These are phyloP conservation scores for Trichophyton benhamiae DNA, from an alignment of 2,329 filamentous ascomycete species.

Conservation along the genomic window DNA sequence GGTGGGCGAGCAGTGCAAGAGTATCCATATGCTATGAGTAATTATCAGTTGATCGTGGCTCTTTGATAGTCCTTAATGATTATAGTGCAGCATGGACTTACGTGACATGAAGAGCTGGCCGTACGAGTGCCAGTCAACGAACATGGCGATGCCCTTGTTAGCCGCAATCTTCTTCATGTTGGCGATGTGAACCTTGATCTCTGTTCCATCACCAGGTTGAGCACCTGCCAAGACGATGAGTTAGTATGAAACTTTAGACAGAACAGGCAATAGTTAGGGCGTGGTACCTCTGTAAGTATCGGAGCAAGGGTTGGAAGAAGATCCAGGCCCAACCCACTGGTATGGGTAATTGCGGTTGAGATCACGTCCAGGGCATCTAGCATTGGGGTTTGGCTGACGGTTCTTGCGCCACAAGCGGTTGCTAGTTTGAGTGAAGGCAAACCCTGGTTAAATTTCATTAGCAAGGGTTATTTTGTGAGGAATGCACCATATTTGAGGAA, in stretches of 20 bases:
- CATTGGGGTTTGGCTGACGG: conserved; percentile 32
- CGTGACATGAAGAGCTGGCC: conserved; percentile 44
- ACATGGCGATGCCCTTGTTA: conserved; percentile 45
- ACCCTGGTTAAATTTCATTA: conserved; percentile 31
- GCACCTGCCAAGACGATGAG: conserved; percentile 20
- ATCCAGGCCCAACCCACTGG: conserved; percentile 39
- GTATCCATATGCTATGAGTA: conserved; percentile 43
- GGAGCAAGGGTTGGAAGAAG: conserved; percentile 41
- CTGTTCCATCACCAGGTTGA: conserved; percentile 37
- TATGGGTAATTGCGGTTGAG: conserved; percentile 48
- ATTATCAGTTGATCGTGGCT: not conserved
- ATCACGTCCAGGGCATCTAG: conserved; percentile 39
- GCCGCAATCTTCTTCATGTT: conserved; percentile 36
- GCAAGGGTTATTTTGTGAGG: not conserved
- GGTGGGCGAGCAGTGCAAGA: conserved; percentile 39
- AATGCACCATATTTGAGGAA: not conserved
- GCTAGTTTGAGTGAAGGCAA: conserved; percentile 45
- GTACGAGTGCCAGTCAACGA: conserved; percentile 55
- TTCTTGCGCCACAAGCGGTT: conserved; percentile 55
- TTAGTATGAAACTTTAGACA: not conserved
- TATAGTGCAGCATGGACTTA: conserved; percentile 8
- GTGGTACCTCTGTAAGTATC: conserved; percentile 34
- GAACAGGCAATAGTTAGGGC: not conserved
- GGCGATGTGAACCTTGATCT: conserved; percentile 40
- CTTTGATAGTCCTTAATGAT: not conserved